Conservation (phyloP, 1,139 yeast species). For the Suhomyces anneliseae region DNA sequence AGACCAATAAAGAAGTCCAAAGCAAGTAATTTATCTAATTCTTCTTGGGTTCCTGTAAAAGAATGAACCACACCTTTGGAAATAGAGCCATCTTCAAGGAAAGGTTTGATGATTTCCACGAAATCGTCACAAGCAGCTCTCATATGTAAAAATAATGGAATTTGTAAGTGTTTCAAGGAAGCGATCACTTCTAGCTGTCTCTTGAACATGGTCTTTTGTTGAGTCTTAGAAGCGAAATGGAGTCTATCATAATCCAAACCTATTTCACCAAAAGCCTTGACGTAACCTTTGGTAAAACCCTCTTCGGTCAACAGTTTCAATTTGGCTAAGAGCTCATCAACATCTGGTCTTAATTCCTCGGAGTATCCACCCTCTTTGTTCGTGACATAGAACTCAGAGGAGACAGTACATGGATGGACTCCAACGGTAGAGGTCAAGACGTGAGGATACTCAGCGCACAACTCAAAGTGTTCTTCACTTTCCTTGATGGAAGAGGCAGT, state of each 20-base stretch:
- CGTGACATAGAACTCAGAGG: slow-evolving; percentile 47
- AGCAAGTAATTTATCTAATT: slow-evolving; percentile 50
- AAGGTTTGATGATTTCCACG: slow-evolving; percentile 57
- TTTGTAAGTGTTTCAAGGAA: slow-evolving; percentile 42
- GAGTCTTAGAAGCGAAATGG: slow-evolving; percentile 66
- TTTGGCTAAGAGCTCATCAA: slow-evolving; percentile 41
- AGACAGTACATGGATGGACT: slow-evolving; percentile 89
- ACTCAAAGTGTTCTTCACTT: slow-evolving; percentile 45
- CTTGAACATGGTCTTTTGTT: slow-evolving; percentile 67
- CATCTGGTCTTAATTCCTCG: slow-evolving; percentile 25
- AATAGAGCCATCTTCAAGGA: slow-evolving; percentile 43
- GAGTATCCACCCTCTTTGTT: slow-evolving; percentile 17
- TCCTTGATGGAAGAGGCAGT: slow-evolving; percentile 82
- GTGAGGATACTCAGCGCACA: slow-evolving; percentile 33
- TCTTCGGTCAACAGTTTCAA: slow-evolving; percentile 49
- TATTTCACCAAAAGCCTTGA: slow-evolving; percentile 87
- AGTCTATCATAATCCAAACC: slow-evolving; percentile 93
- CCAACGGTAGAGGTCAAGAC: slow-evolving; percentile 74
- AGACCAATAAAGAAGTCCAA: slow-evolving; percentile 75
- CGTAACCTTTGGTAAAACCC: slow-evolving; percentile 51
- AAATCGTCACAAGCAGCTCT: slow-evolving; percentile 87
- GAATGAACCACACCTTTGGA: slow-evolving; percentile 74
- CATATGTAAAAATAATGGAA: slow-evolving; percentile 89
- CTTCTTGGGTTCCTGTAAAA: slow-evolving; percentile 80
- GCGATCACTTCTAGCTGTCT: slow-evolving; percentile 68